These are phyloP conservation scores for Trametopsis cervina DNA, from an alignment of 768 basidiomycete species.

Conservation along the genomic window DNA sequence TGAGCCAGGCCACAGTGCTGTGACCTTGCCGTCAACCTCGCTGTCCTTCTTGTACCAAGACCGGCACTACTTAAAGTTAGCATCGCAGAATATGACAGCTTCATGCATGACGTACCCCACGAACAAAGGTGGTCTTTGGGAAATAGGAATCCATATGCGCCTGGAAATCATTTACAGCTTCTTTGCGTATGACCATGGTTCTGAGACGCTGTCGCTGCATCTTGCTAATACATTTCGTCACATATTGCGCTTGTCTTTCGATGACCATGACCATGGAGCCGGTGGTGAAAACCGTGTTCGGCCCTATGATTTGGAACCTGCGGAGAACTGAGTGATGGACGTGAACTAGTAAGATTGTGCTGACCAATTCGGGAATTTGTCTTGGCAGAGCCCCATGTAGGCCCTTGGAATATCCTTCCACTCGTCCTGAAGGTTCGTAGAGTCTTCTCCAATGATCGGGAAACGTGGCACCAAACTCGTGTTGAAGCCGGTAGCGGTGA, in stretches of 20 bases:
- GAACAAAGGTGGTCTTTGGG: slow-evolving; percentile 3
- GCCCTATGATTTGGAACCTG: slow-evolving; percentile 14
- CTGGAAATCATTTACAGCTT: slow-evolving; percentile 24
- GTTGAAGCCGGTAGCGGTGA: slow-evolving; percentile 26
- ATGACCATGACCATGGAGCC: slow-evolving; percentile 22
- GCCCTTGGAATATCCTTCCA: slow-evolving; percentile 23
- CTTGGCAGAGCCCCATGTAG: slow-evolving; percentile 23
- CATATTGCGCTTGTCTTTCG: slow-evolving; percentile 23
- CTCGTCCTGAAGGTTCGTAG: slow-evolving; percentile 22
- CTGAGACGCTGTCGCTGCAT: slow-evolving; percentile 24
- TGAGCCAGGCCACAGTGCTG: slow-evolving; percentile 23
- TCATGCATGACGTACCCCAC: background rate
- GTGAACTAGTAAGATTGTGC: background rate
- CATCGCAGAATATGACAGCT: no score
- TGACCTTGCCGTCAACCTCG: slow-evolving; percentile 22
- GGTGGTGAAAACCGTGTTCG: slow-evolving; percentile 20
- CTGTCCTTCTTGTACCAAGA: slow-evolving; percentile 23
- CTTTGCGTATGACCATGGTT: slow-evolving; percentile 21
- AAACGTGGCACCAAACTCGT: slow-evolving; percentile 13
- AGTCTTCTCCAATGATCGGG: slow-evolving; percentile 22
- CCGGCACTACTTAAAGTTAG: no score
- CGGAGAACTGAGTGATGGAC: background rate
- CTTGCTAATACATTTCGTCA: slow-evolving; percentile 20
- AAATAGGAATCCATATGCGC: slow-evolving; percentile 18
- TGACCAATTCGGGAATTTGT: slow-evolving; percentile 26